Evolutionary conservation across 257 asterid genomes (phyloP).

Genomic region (Jacaranda copaia): DNA sequence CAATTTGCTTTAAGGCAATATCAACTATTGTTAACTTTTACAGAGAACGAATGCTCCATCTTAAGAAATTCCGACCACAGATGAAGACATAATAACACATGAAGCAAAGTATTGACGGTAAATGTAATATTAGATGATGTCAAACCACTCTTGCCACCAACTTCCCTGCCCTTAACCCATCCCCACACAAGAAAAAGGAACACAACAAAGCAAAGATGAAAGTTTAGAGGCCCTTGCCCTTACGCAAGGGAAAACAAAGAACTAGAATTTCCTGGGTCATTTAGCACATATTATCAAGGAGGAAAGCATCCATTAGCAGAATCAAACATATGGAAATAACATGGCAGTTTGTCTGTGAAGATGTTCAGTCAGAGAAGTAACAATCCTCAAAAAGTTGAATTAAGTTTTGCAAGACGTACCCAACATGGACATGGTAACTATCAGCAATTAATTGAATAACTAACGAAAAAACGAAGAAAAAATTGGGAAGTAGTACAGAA

Average conservation of each 20-base stretch:
- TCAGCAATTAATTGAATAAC: background rate
- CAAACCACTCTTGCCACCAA: too few relatives aligned
- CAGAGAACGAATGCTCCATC: background rate
- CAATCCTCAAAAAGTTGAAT: background rate
- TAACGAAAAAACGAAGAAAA: background rate
- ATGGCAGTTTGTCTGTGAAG: background rate
- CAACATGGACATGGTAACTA: background rate
- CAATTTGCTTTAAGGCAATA: background rate
- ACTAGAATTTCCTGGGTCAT: too few relatives aligned
- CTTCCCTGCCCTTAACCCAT: too few relatives aligned
- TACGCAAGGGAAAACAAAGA: too few relatives aligned
- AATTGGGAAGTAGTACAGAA: background rate
- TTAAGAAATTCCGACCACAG: background rate
- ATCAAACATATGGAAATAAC: too few relatives aligned
- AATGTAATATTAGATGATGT: too few relatives aligned
- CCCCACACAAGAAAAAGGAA: too few relatives aligned
- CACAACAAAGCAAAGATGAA: too few relatives aligned
- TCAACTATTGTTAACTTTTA: background rate
- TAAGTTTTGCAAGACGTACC: background rate
- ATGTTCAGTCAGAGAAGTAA: background rate
- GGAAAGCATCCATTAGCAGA: too few relatives aligned
- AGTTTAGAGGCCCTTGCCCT: too few relatives aligned
- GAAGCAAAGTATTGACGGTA: too few relatives aligned
- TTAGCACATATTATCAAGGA: too few relatives aligned
- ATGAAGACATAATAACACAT: background rate